Evolutionary conservation across 2,329 filamentous ascomycete genomes (phyloP).

Genomic region (Alternaria brassicicola): DNA sequence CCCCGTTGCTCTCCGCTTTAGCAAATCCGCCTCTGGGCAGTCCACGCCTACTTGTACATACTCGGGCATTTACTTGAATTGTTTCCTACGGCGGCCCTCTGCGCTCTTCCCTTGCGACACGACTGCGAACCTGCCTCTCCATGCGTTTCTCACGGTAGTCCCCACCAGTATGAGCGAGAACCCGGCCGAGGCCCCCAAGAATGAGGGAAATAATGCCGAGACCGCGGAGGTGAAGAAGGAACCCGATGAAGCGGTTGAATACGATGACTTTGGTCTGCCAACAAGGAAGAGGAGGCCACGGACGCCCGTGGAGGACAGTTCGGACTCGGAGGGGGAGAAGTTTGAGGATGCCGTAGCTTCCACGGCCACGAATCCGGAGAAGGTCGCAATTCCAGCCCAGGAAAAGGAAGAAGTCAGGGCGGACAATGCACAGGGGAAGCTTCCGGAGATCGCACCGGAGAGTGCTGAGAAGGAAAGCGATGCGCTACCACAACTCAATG

Average conservation of each 20-base stretch:
- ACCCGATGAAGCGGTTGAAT: constrained; percentile 49
- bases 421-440: constrained; percentile 7
- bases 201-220: constrained; percentile 27
- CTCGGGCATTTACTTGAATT: constrained; percentile 1
- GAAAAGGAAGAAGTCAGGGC: constrained; percentile 20
- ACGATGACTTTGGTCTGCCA: constrained; percentile 75
- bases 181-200: constrained; percentile 37
- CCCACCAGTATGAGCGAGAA: constrained; percentile 35
- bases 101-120: constrained; percentile 1
- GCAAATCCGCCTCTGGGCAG: constrained; percentile 19
- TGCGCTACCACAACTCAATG: constrained; percentile 21
- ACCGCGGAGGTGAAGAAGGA: constrained; percentile 16
- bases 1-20: constrained; percentile 25
- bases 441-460: constrained; percentile 8
- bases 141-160: constrained; percentile 24
- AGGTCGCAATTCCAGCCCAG: constrained; percentile 31
- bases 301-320: constrained; percentile 35
- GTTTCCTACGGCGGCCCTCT: neutral
- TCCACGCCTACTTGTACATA: constrained; percentile 15
- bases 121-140: constrained; percentile 7
- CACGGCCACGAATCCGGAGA: constrained; percentile 32
- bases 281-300: constrained; percentile 57
- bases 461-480: constrained; percentile 14
- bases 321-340: constrained; percentile 34
- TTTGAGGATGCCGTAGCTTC: constrained; percentile 38